Evolutionary conservation across 768 basidiomycete species (phyloP), one percentile per base, ranked within the genome.

Genomic region (Lactifluus volemus): DNA sequence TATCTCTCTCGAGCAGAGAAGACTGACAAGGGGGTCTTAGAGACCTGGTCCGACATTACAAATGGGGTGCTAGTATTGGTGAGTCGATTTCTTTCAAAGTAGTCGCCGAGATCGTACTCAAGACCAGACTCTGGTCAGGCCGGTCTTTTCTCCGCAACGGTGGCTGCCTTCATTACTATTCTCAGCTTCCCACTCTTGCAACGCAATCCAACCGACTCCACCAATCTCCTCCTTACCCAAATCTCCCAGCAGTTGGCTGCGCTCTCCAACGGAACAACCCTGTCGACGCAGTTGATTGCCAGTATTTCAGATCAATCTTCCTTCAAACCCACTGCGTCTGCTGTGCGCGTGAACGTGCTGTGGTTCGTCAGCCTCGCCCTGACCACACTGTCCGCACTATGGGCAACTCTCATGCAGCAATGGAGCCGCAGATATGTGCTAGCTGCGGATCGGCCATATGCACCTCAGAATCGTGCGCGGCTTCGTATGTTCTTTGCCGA

Each of bases 401-500:
- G 44, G 30, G 54, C 54, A 19, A 55, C 54, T 6, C 44, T 55
- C 5, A 10, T 47, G 45, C 42, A 55, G 19, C 44, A 55, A 36
- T 55, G 44, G 54, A 17, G 32, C 29, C 56, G 56, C 17, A 25
- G n/a, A 14, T 50, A 58, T 30, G 34, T 19, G 5, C 49, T 50
- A 36, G 21, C 44, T 3, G 4, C 17, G 2, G 36, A 58, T 25
- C 17, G 34, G n/a, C 48, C 25, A 12, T 45, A 48, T 14, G 11
- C 32, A 0, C 55, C 34, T 21, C n/a, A 21, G 14, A 34, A 34
- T 2, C 44, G 45, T 15, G 55, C 55, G 6, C 55, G 32, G 11
- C 39, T 58, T 25, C 48, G 34, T 36, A 48, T 34, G 29, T 58
- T 29, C 32, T 72, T 77, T 10, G 78, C 73, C 58, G 69, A 72